Evolutionary conservation across 352 stramenopile species (phyloP), one percentile per base, ranked within the genome.

Genomic region (Phytophthora kernoviae): DNA sequence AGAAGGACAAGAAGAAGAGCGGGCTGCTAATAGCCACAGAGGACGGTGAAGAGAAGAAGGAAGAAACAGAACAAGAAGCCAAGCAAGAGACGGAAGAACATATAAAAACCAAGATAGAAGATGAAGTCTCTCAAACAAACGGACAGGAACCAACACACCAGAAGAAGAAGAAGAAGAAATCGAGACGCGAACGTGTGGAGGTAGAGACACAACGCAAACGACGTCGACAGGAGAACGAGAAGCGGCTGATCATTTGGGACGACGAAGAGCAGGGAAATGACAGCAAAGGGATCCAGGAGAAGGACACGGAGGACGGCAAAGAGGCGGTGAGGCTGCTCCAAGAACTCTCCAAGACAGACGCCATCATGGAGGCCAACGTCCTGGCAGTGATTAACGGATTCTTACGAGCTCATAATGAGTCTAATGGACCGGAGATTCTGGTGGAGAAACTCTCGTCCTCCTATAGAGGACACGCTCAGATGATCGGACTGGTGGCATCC

Each of bases 361-460:
- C 87, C 9, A 91, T 96, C 53, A 93, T 96, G 87, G 87, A 96
- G 53, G 64, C 74, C 30, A 89, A 88, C 54, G 84, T 94, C 36
- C 54, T 96, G 18, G 65, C 73, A 4, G 66, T 90, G 6, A 96
- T 96, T 58, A 96, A 96, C 68, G 81, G 81, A 5, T 96, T 96
- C 43, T 52, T 96, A 42, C 74, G 84, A 48, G 79, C 81, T 10
- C 82, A 96, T 57, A 88, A 81, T 1, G 84, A 89, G 20, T 79
- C 83, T 2, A 87, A 96, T 55, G 87, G 87, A 5, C 87, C 87
- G 4, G 87, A 96, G 56, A 89, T 96, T 42, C 63, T 96, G 0
- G 87, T 96, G 14, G 86, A 96, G 54, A 87, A 91, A 39, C 73
- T 96, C 7, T 96, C 87, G 42, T 90, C 82, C 12, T 94, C 87